Evolutionary conservation across 768 basidiomycete genomes (phyloP).

Genomic region (Pisolithus microcarpus): DNA sequence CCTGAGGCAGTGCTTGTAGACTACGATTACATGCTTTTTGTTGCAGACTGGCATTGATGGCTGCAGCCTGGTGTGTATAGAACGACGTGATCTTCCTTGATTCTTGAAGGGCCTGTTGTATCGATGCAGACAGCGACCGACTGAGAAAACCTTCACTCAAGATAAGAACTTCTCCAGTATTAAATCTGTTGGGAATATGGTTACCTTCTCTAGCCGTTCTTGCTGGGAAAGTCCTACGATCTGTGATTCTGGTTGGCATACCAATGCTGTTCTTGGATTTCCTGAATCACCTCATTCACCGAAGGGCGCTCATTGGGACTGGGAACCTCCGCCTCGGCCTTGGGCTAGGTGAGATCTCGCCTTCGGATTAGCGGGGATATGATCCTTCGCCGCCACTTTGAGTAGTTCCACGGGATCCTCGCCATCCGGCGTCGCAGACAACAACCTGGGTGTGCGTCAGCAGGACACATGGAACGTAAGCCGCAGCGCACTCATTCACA

Average conservation of each 20-base stretch:
- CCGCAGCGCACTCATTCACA: slow-evolving; percentile 54
- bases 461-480: not conserved
- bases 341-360: not conserved
- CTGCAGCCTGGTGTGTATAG: slow-evolving; percentile 65
- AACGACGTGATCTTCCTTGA: slow-evolving; percentile 56
- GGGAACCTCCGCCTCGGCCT: slow-evolving; percentile 25
- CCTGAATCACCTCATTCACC: slow-evolving; percentile 50
- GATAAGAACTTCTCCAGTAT: not conserved
- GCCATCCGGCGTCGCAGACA: slow-evolving; percentile 41
- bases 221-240: slow-evolving; percentile 46
- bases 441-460: slow-evolving; percentile 36
- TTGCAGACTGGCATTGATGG: slow-evolving; percentile 56
- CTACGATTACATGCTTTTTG: slow-evolving; percentile 70
- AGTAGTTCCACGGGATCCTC: slow-evolving; percentile 62
- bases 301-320: slow-evolving; percentile 47
- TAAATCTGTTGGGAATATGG: not conserved
- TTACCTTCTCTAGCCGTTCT: slow-evolving; percentile 48
- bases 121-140: slow-evolving; percentile 48
- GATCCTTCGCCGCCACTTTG: slow-evolving; percentile 58
- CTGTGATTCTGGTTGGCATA: slow-evolving; percentile 65
- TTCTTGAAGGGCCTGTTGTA: slow-evolving; percentile 47
- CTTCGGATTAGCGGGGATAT: slow-evolving; percentile 62
- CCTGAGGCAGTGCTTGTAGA: slow-evolving; percentile 88
- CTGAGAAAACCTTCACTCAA: slow-evolving; percentile 38
- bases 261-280: slow-evolving; percentile 53